Conservation (phyloP, 2,329 filamentous ascomycete species). For the Aspergillus tamarii region DNA sequence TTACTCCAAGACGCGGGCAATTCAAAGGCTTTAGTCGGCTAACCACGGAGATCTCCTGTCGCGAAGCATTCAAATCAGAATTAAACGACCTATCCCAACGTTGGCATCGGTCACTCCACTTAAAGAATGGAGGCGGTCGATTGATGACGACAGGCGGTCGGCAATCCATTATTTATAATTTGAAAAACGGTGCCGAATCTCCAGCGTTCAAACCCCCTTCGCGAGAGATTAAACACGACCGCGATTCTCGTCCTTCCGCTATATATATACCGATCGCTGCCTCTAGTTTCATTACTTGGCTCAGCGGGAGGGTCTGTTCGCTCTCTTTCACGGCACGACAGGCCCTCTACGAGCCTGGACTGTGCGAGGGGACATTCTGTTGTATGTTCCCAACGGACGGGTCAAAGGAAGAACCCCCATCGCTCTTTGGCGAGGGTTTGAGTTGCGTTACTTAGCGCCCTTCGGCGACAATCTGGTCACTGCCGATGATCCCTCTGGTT, state of each 20-base stretch:
- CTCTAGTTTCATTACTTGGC: background rate
- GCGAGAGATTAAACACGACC: background rate
- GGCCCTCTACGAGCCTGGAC: background rate
- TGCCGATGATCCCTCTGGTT: constrained; percentile 37
- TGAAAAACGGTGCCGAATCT: constrained; percentile 1
- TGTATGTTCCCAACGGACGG: background rate
- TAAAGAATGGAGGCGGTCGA: constrained; percentile 3
- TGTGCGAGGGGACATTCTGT: background rate
- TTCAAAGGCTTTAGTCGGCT: background rate
- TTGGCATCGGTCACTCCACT: background rate
- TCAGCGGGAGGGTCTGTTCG: background rate
- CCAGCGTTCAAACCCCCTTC: background rate
- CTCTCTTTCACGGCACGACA: background rate
- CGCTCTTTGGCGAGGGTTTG: constrained; percentile 20
- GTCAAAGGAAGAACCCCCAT: background rate
- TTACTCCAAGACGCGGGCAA: background rate
- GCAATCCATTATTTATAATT: constrained; percentile 4
- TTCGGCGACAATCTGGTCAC: constrained; percentile 25
- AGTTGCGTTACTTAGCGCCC: constrained; percentile 23
- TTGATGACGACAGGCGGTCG: constrained; percentile 16
- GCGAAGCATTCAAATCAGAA: background rate
- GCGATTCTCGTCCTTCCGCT: background rate
- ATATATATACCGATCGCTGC: background rate
- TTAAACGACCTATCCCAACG: background rate
- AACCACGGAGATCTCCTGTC: background rate